These are phyloP conservation scores for Tuber umbilicatum DNA, from an alignment of 495 filamentous ascomycete genomes.

Conservation along the genomic window DNA sequence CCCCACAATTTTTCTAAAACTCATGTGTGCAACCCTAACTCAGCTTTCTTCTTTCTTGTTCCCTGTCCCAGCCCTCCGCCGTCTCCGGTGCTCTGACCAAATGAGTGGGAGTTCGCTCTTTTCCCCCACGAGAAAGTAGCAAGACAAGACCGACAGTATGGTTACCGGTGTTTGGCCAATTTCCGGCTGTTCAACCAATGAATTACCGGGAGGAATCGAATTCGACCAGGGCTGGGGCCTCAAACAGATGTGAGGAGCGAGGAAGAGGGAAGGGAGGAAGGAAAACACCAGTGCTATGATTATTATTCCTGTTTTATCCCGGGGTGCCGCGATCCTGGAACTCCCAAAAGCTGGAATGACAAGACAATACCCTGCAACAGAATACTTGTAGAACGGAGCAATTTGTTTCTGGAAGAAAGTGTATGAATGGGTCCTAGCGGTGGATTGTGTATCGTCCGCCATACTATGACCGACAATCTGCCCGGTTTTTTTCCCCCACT, in stretches of 20 bases:
- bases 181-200: neutral
- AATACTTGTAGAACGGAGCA: neutral
- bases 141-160: neutral
- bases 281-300: neutral
- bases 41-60: neutral
- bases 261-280: neutral
- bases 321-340: conserved; percentile 1
- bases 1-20: neutral
- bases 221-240: neutral
- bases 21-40: neutral
- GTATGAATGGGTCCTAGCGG: neutral
- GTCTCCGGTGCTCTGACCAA: neutral
- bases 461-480: neutral
- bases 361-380: neutral
- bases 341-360: neutral
- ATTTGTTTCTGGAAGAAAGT: conserved; percentile 3
- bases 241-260: neutral
- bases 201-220: neutral
- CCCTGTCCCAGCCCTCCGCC: neutral
- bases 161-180: neutral
- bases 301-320: neutral
- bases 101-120: neutral
- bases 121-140: neutral
- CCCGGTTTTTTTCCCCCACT: neutral
- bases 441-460: neutral